Base-by-base conservation (phyloP, 495 filamentous ascomycete genomes). In the Penicillium coprophilum region DNA sequence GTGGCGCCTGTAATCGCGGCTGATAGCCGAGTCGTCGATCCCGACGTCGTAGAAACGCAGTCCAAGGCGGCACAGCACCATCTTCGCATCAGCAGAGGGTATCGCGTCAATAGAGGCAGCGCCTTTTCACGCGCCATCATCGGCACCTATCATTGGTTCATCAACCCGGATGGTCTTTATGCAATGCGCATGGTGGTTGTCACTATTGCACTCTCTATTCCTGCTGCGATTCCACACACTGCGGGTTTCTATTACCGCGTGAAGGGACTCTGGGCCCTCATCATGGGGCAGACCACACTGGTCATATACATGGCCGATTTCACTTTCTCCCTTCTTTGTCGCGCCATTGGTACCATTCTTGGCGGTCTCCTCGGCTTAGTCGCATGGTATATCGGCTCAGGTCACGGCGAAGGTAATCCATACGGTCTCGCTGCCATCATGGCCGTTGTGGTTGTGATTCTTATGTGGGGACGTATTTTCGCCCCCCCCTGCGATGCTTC, bases 361-460 rank as follows among this genome's bases (percentile, higher is more conserved):
- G 77, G 75, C 12, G 77, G 75, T 11, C 57, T 75, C 12, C 36
- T 72, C 3, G 77, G 75, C 3, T 49, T 78, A 43, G 59, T 77
- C 15, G 71, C 65, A 15, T 79, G 75, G 77, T 79, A 79, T 49
- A 76, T 79, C 44, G 77, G 75, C 0, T 77, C 75, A 3, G 77
- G 70, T 1, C 55, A 67, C 49, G 77, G 75, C 2, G 34, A 51
- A 11, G 77, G 75, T 15, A 78, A 78, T 48, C 66, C 77, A 0
- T 77, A 74, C 28, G 75, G 75, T 4, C 58, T 79, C 12, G 65
- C 67, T 1, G 74, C 73, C 4, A 61, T 71, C 10, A 56, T 72
- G 52, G 76, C 67, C 9, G 67, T 68, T 8, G 56, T 74, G n/a
- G 45, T 76, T 11, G 15, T 62, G 0, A 47, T 75, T 8, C 45